A percentile compares a stretch with the other conserved stretches of the same genome.
Evolutionary conservation across 768 basidiomycete genomes (phyloP).

Genomic region (Trametopsis cervina): DNA sequence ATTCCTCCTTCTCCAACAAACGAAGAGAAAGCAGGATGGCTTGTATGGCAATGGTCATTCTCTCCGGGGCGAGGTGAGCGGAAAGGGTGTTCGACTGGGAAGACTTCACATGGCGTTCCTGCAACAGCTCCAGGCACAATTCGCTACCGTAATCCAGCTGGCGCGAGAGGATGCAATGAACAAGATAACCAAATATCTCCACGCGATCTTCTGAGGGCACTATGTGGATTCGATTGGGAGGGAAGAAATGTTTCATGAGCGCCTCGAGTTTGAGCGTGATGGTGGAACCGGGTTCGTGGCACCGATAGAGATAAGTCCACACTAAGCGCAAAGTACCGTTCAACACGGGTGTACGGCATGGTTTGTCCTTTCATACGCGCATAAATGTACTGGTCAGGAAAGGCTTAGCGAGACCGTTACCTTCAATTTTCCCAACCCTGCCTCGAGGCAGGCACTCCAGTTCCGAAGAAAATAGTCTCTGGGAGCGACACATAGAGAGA

Average conservation of each 20-base stretch:
- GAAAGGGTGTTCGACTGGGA: slow-evolving; percentile 34
- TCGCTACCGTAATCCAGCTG: slow-evolving; percentile 84
- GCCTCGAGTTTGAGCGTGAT: slow-evolving; percentile 74
- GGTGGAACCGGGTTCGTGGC: slow-evolving; percentile 76
- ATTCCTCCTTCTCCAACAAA: slow-evolving; percentile 63
- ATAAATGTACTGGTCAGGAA: not conserved
- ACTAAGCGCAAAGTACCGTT: slow-evolving; percentile 79
- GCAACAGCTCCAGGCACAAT: slow-evolving; percentile 72
- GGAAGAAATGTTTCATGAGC: slow-evolving; percentile 73
- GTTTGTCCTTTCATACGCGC: slow-evolving; percentile 56
- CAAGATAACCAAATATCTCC: slow-evolving; percentile 69
- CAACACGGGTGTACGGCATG: slow-evolving; percentile 59
- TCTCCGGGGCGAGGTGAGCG: slow-evolving; percentile 55
- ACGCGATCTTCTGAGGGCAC: slow-evolving; percentile 68
- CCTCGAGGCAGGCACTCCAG: slow-evolving; percentile 72
- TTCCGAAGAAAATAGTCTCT: slow-evolving; percentile 78
- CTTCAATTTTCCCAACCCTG: slow-evolving; percentile 72
- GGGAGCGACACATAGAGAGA: slow-evolving; percentile 81
- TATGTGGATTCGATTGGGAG: slow-evolving; percentile 52
- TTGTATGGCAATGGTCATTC: slow-evolving; percentile 66
- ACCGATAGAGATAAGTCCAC: slow-evolving; percentile 96
- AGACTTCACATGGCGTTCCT: slow-evolving; percentile 49
- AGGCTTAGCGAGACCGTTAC: slow-evolving; percentile 32
- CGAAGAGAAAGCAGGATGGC: slow-evolving; percentile 71
- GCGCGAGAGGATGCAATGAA: slow-evolving; percentile 78